Evolutionary conservation across 352 stramenopile species (phyloP), one percentile per base, ranked within the genome.

Genomic region (Phytophthora macrochlamydospora): DNA sequence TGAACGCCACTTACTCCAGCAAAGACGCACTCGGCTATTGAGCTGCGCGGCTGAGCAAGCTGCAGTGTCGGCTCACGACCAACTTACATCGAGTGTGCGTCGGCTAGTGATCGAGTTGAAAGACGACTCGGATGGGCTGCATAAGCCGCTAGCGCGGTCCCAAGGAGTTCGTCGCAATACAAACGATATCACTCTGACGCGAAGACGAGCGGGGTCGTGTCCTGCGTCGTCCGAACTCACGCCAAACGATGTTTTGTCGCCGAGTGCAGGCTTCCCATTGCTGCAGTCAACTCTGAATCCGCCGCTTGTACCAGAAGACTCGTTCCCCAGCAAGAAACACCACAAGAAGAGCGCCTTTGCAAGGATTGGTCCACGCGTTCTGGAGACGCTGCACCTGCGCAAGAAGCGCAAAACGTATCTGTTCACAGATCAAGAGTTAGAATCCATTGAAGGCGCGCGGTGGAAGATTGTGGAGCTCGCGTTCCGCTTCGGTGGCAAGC

Each of bases 391-490:
- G 14, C 72, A 78, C 28, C 83, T 94, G 40, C 82, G 86, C 4
- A 80, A 81, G 52, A 92, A 92, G 51, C 81, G 80, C 33, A 90
- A 84, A 54, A 86, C 79, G 31, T 92, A 92, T 38, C 59, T 91
- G 56, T 92, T 87, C 56, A 94, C 86, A 9, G 86, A 94, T 45
- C 82, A 89, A 60, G 84, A 94, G 57, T 74, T 94, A 14, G 85
- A 91, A 63, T 83, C 70, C 28, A 84, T 93, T 37, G 83, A 94
- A 76, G 85, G 85, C 35, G 85, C 86, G 30, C 73, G 87, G 30
- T 95, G 87, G 87, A 95, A 94, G 62, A 94, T 94, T 37, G 84
- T 94, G 30, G 85, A 95, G 63, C 72, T 95, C 13, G 87, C 87
- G 7, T 94, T 92, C 59, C 87, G 87, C 40, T 95, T 93, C 56